Percentiles rank a stretch among this genome's conserved stretches.
phyloP scores from a whole-genome alignment of 345 rosid species.

The Balakata baccata region DNA sequence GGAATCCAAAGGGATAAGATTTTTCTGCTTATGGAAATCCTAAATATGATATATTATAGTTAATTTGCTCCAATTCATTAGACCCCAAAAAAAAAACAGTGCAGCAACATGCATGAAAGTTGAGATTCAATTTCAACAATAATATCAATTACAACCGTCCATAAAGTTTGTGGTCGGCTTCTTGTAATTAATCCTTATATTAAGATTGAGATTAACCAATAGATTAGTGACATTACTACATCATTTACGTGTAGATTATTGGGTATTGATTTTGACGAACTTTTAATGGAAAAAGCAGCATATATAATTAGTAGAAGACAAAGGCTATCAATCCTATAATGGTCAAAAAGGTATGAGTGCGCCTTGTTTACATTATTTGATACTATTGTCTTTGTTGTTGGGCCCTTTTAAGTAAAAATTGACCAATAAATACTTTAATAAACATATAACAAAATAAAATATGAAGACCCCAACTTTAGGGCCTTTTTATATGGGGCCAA shows the following conservation, averaged over 20 bases:
- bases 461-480: constrained; percentile 9
- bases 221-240: constrained; percentile 12
- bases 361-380: constrained; percentile 29
- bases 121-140: constrained; percentile 8
- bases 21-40: not conserved
- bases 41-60: not conserved
- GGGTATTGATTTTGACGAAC: not conserved
- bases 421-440: not conserved
- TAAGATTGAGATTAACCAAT: constrained; percentile 18
- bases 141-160: constrained; percentile 26
- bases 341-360: constrained; percentile 30
- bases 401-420: constrained; percentile 1
- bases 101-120: not conserved
- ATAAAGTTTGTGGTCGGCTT: constrained; percentile 30
- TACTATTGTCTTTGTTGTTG: constrained; percentile 24
- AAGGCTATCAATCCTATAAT: not conserved
- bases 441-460: too few species aligned
- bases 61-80: constrained; percentile 8
- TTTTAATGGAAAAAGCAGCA: not conserved
- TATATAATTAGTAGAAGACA: constrained; percentile 9
- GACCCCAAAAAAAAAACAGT: not conserved
- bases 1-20: not conserved
- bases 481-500: constrained; percentile 10
- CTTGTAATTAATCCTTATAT: constrained; percentile 1
- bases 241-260: not conserved